Percentiles rank a stretch among this genome's conserved stretches.
Conservation (phyloP, 2,329 filamentous ascomycete genomes). For the Didymella pinodella region DNA sequence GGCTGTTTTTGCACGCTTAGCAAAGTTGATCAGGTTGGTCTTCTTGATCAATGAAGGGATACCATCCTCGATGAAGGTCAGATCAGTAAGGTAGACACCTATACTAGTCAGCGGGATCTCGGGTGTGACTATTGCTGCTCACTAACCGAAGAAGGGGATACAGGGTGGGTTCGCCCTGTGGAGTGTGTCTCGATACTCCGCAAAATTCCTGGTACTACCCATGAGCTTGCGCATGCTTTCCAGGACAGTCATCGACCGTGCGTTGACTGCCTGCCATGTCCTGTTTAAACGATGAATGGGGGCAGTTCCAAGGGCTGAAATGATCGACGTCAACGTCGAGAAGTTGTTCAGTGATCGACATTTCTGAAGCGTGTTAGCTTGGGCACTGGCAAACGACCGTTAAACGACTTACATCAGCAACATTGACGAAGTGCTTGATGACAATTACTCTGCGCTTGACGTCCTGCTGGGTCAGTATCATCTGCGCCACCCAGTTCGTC, state of each 20-base stretch:
- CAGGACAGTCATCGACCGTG: constrained; percentile 78
- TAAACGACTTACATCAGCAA: constrained; percentile 80
- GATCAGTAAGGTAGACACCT: constrained; percentile 96
- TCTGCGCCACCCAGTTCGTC: constrained; percentile 99
- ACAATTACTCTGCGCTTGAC: constrained; percentile 96
- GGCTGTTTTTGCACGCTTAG: constrained; percentile 96
- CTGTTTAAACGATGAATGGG: constrained; percentile 92
- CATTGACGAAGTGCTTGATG: constrained; percentile 96
- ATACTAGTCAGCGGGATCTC: constrained; percentile 30
- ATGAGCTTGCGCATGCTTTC: constrained; percentile 94
- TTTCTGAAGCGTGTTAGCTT: constrained; percentile 68
- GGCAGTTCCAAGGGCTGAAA: constrained; percentile 91
- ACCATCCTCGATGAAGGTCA: constrained; percentile 98
- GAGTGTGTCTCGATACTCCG: constrained; percentile 91
- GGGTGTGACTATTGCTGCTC: neutral
- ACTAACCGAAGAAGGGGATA: constrained; percentile 94
- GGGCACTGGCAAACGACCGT: neutral
- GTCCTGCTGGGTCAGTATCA: constrained; percentile 94
- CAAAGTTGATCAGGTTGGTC: constrained; percentile 97
- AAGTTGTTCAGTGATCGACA: constrained; percentile 95
- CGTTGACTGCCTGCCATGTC: constrained; percentile 93
- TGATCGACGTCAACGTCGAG: constrained; percentile 96
- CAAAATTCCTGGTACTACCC: constrained; percentile 98
- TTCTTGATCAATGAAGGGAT: constrained; percentile 97
- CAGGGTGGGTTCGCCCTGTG: constrained; percentile 95